Conservation (phyloP, 495 filamentous ascomycete species). For the Aspergillus olivimuriae region DNA sequence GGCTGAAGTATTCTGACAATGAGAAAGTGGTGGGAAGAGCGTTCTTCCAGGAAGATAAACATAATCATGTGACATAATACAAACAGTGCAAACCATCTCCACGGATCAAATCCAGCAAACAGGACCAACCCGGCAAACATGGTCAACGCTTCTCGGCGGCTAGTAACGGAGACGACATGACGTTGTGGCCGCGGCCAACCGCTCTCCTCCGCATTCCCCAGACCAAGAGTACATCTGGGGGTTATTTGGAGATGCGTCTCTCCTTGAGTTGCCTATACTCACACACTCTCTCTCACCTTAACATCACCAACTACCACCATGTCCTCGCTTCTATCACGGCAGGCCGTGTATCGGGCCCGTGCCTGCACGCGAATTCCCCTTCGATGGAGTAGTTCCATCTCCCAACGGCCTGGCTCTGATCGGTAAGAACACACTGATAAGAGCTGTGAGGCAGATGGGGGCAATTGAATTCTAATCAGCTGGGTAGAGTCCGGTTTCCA, state of each 20-base stretch:
- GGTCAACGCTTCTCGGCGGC: slow-evolving; percentile 18
- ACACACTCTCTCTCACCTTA: too few species aligned
- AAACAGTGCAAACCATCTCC: too few species aligned
- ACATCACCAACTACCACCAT: slow-evolving; percentile 14
- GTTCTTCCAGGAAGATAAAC: too few species aligned
- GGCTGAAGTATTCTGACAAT: too few species aligned
- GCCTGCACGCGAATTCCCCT: slow-evolving; percentile 6
- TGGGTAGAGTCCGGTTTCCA: slow-evolving; percentile 71
- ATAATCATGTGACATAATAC: too few species aligned
- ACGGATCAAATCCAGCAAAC: too few species aligned
- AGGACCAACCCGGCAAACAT: neutral
- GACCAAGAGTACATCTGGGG: too few species aligned
- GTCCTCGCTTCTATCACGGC: slow-evolving; percentile 17
- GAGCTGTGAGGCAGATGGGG: slow-evolving; percentile 1
- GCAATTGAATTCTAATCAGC: neutral
- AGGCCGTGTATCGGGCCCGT: neutral
- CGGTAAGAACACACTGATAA: slow-evolving; percentile 29
- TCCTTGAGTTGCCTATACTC: too few species aligned
- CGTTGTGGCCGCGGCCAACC: slow-evolving; percentile 30
- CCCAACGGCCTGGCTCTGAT: slow-evolving; percentile 66
- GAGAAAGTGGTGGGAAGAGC: too few species aligned
- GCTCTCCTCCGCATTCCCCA: slow-evolving; percentile 31
- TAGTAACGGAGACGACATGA: slow-evolving; percentile 6
- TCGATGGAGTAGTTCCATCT: slow-evolving; percentile 53
- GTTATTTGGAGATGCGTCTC: too few species aligned